Evolutionary conservation across 2,329 filamentous ascomycete genomes (phyloP).

Genomic region (Aspergillus sp.): DNA sequence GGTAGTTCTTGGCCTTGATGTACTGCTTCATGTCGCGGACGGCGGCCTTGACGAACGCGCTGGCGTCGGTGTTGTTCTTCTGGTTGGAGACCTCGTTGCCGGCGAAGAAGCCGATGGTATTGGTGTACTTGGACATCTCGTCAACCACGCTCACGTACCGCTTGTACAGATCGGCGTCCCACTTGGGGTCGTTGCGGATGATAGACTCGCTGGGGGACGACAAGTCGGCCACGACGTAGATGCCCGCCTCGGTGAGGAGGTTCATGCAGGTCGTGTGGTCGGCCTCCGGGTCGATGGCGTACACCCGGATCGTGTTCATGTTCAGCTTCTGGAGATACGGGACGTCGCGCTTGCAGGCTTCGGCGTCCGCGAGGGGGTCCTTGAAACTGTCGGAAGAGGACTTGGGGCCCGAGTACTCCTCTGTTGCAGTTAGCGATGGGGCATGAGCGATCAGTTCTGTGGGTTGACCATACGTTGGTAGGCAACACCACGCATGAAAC

Average conservation of each 20-base stretch:
- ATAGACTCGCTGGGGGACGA: conserved; percentile 78
- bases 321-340: conserved; percentile 72
- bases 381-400: conserved; percentile 58
- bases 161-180: conserved; percentile 72
- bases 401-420: conserved; percentile 61
- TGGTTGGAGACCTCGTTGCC: conserved; percentile 95
- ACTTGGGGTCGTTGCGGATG: conserved; percentile 72
- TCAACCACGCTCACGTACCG: conserved; percentile 84
- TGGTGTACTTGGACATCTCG: conserved; percentile 73
- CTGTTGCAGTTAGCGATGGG: conserved; percentile 20
- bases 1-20: conserved; percentile 73
- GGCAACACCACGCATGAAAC: conserved; percentile 84
- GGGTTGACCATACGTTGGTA: conserved; percentile 65
- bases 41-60: conserved; percentile 93
- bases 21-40: conserved; percentile 92
- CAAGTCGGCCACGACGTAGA: conserved; percentile 91
- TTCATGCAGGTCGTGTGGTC: conserved; percentile 83
- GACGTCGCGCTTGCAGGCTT: conserved; percentile 75
- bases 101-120: conserved; percentile 93
- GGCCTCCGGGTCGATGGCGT: conserved; percentile 76
- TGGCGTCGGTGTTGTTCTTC: conserved; percentile 79
- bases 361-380: conserved; percentile 74
- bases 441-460: neutral
- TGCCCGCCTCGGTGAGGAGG: conserved; percentile 73
- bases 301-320: conserved; percentile 90